Conservation (phyloP, 257 asterid genomes). For the Verbascum thapsus region DNA sequence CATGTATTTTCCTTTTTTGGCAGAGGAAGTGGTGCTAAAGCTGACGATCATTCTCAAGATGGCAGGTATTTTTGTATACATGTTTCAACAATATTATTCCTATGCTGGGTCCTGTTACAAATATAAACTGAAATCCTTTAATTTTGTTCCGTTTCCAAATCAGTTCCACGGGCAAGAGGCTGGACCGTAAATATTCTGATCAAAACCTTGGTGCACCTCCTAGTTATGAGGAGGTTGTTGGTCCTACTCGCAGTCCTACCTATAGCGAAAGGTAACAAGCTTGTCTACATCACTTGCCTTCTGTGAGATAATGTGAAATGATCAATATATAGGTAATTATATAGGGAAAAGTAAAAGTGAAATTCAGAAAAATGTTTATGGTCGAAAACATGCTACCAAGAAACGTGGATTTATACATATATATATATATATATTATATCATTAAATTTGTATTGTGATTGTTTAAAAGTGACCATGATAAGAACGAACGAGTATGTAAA, state of each 20-base stretch:
- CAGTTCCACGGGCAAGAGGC: constrained; percentile 47
- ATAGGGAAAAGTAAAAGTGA: too few species aligned
- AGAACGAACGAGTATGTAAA: too few species aligned
- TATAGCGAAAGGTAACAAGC: constrained; percentile 64
- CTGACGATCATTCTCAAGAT: constrained; percentile 76
- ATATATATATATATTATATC: too few species aligned
- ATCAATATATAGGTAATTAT: too few species aligned
- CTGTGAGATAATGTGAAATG: constrained; percentile 28
- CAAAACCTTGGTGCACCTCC: constrained; percentile 81
- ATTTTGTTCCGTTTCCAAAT: constrained; percentile 29
- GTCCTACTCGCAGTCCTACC: constrained; percentile 70
- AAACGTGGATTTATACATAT: too few species aligned
- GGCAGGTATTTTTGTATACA: constrained; percentile 63
- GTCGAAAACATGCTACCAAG: too few species aligned
- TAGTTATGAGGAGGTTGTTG: constrained; percentile 79
- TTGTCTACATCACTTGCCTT: constrained; percentile 18
- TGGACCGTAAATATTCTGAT: constrained; percentile 65
- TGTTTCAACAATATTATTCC: constrained; percentile 19
- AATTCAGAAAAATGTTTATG: too few species aligned
- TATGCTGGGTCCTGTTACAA: constrained; percentile 18
- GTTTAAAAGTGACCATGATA: too few species aligned
- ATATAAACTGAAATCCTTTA: not conserved
- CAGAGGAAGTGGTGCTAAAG: constrained; percentile 76
- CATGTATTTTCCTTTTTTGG: constrained; percentile 15
- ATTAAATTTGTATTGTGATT: too few species aligned